phyloP scores from a whole-genome alignment of 345 rosid species.

The Abelmoschus esculentus region DNA sequence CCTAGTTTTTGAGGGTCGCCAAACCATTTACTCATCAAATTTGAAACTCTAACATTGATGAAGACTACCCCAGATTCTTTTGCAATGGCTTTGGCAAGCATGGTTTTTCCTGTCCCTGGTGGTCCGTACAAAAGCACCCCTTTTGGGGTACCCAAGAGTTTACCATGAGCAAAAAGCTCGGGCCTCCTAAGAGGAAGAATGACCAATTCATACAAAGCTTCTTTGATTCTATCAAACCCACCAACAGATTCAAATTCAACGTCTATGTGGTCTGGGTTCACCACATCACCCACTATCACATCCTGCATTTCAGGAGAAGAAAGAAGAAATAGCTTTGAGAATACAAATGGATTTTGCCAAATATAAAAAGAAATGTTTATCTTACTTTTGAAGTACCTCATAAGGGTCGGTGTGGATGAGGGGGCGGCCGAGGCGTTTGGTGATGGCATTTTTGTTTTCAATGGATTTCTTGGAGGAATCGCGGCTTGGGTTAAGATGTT shows the following conservation, averaged over 20 bases:
- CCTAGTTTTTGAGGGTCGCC: constrained; percentile 14
- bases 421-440: constrained; percentile 34
- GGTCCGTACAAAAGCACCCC: constrained; percentile 17
- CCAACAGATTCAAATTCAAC: constrained; percentile 10
- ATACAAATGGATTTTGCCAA: background rate
- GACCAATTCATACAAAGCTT: constrained; percentile 6
- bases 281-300: constrained; percentile 7
- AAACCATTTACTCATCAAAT: constrained; percentile 16
- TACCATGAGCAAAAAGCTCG: constrained; percentile 11
- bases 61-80: constrained; percentile 13
- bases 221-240: constrained; percentile 9
- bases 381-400: background rate
- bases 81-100: constrained; percentile 16
- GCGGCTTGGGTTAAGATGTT: constrained; percentile 26
- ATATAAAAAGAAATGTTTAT: no score
- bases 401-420: constrained; percentile 12
- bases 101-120: constrained; percentile 14
- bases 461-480: constrained; percentile 32
- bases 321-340: background rate
- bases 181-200: constrained; percentile 16
- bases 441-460: constrained; percentile 29
- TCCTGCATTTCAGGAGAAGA: background rate
- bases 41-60: constrained; percentile 11
- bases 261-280: constrained; percentile 8
- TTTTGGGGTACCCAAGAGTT: constrained; percentile 7